Evolutionary conservation across 768 basidiomycete genomes (phyloP).

Genomic region (Mycena galericulata): DNA sequence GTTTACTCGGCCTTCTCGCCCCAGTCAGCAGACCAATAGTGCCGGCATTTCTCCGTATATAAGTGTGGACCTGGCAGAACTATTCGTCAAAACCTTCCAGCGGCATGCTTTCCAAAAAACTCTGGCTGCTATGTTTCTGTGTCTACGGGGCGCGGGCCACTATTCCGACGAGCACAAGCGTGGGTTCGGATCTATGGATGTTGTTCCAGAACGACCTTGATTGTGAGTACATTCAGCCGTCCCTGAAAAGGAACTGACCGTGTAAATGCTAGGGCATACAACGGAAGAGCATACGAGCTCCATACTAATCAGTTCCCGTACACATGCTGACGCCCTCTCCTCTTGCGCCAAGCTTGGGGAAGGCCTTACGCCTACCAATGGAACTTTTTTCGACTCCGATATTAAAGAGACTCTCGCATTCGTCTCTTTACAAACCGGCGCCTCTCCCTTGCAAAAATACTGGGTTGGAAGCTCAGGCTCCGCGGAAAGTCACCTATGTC

Average conservation of each 20-base stretch:
- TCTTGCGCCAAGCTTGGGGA: conserved; percentile 31
- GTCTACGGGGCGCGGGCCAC: background rate
- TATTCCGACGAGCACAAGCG: conserved; percentile 1
- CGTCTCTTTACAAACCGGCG: conserved; percentile 21
- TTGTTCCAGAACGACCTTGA: conserved; percentile 35
- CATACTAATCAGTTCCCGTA: conserved; percentile 23
- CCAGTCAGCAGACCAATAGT: too few relatives aligned
- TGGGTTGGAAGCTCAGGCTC: conserved; percentile 27
- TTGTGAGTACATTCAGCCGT: conserved; percentile 3
- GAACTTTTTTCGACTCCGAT: conserved; percentile 29
- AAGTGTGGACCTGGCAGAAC: too few relatives aligned
- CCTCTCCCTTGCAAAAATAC: conserved; percentile 25
- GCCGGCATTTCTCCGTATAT: too few relatives aligned
- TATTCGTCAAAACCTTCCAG: background rate
- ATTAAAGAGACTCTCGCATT: conserved; percentile 21
- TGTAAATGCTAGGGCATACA: conserved; percentile 17
- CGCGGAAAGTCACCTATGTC: conserved; percentile 12
- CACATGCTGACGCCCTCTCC: conserved; percentile 18
- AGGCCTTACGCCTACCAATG: conserved; percentile 25
- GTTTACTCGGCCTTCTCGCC: too few relatives aligned
- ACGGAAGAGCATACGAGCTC: conserved; percentile 24
- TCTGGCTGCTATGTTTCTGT: background rate
- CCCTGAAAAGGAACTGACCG: too few relatives aligned
- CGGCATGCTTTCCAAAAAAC: conserved; percentile 16
- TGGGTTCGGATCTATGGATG: conserved; percentile 32